phyloP scores from a whole-genome alignment of 345 rosid species.

The Diplotaxis tenuifolia region DNA sequence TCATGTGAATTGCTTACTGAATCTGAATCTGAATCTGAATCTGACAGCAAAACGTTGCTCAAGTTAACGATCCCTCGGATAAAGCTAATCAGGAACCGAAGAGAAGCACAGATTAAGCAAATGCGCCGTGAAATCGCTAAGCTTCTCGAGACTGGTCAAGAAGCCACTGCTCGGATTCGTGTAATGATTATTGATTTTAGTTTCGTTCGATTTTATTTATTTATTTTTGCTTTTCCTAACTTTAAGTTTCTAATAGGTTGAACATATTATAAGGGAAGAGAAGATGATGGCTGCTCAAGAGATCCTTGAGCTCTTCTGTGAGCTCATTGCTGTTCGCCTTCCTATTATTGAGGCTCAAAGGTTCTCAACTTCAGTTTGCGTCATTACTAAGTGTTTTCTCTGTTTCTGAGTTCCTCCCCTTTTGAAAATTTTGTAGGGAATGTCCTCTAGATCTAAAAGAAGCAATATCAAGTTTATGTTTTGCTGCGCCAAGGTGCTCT shows the following conservation, averaged over 20 bases:
- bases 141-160: constrained; percentile 98
- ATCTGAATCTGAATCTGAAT: background rate
- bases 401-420: background rate
- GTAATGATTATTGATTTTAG: constrained; percentile 34
- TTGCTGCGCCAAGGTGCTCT: constrained; percentile 98
- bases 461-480: constrained; percentile 89
- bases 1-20: background rate
- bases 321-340: constrained; percentile 87
- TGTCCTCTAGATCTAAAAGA: constrained; percentile 96
- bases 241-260: constrained; percentile 53
- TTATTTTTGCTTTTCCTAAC: background rate
- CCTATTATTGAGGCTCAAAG: constrained; percentile 91
- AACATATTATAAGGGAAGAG: constrained; percentile 92
- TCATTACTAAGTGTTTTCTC: background rate
- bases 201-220: background rate
- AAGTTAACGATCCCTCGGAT: constrained; percentile 57
- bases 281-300: constrained; percentile 99
- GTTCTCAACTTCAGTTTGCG: constrained; percentile 34
- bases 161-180: constrained; percentile 97
- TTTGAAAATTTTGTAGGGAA: constrained; percentile 54
- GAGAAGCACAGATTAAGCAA: constrained; percentile 86
- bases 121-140: constrained; percentile 94
- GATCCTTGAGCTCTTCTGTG: constrained; percentile 82
- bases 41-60: constrained; percentile 77
- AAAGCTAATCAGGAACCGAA: constrained; percentile 82